Conservation (phyloP, 2,329 filamentous ascomycete species). For the Rosellinia necatrix region DNA sequence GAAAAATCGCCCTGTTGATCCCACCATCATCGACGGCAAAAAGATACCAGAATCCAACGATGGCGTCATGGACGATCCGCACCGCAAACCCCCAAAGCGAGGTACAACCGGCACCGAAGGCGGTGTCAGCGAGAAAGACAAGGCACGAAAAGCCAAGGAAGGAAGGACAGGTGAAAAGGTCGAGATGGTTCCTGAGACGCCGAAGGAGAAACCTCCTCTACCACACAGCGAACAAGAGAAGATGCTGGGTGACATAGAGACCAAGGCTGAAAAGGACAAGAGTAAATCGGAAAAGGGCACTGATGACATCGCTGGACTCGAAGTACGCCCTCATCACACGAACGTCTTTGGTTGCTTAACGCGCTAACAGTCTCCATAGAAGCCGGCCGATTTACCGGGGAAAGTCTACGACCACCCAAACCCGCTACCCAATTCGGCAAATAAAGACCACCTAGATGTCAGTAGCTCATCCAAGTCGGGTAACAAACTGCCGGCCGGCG, state of each 20-base stretch:
- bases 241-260: constrained; percentile 51
- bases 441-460: constrained; percentile 66
- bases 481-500: constrained; percentile 40
- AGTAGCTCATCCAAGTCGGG: constrained; percentile 45
- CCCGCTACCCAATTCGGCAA: constrained; percentile 68
- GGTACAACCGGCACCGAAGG: constrained; percentile 89
- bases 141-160: constrained; percentile 72
- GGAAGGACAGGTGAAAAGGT: constrained; percentile 66
- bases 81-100: constrained; percentile 74
- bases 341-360: not conserved
- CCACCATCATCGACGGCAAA: constrained; percentile 61
- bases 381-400: constrained; percentile 79
- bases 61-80: constrained; percentile 91
- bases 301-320: constrained; percentile 55
- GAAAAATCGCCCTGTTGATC: constrained; percentile 57
- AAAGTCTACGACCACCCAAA: constrained; percentile 76
- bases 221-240: constrained; percentile 81
- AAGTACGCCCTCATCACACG: constrained; percentile 53
- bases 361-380: constrained; percentile 55
- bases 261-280: constrained; percentile 47
- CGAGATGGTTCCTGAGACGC: constrained; percentile 78
- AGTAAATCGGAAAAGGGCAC: constrained; percentile 48
- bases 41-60: constrained; percentile 69
- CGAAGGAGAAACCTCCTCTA: constrained; percentile 82
- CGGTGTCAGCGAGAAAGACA: constrained; percentile 85